Conservation (phyloP, 495 filamentous ascomycete genomes). For the Neurospora cerealis region DNA sequence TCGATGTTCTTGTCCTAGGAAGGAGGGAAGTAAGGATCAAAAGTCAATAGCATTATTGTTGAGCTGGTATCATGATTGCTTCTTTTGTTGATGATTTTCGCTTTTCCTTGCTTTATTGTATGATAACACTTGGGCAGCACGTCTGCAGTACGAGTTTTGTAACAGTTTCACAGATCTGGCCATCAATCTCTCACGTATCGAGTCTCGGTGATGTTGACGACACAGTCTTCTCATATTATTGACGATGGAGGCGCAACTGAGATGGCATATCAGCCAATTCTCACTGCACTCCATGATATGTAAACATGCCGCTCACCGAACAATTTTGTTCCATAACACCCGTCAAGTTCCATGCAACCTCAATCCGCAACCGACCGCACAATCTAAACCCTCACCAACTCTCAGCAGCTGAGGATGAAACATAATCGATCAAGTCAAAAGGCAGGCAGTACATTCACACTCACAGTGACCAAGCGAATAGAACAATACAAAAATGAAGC, state of each 20-base stretch:
- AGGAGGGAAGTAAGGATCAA: background rate
- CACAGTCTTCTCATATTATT: background rate
- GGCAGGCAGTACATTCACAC: no score
- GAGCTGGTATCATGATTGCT: background rate
- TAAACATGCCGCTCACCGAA: background rate
- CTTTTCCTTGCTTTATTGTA: background rate
- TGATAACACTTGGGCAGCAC: background rate
- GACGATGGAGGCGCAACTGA: background rate
- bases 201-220: background rate
- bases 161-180: background rate
- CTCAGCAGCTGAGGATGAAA: no score
- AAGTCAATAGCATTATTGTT: background rate
- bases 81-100: background rate
- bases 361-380: background rate
- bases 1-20: background rate
- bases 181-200: background rate
- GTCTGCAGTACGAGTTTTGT: background rate
- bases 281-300: background rate
- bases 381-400: no score
- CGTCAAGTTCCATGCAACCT: background rate
- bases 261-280: background rate
- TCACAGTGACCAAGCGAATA: no score
- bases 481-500: no score
- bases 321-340: background rate
- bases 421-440: no score